Evolutionary conservation across 2,329 filamentous ascomycete species (phyloP).

Genomic region (Alternaria sp.): DNA sequence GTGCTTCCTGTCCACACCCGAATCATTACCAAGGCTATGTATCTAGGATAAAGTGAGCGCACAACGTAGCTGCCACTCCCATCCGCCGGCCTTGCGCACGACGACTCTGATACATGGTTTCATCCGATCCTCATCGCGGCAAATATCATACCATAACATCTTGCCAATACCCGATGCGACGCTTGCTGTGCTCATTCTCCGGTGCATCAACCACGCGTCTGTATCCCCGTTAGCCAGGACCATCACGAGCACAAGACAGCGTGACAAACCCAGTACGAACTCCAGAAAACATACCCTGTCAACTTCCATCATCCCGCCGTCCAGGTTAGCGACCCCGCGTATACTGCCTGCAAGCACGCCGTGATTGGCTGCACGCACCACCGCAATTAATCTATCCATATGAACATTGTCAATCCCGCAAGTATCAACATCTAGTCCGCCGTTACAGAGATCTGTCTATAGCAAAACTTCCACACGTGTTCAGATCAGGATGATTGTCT

Average conservation of each 20-base stretch:
- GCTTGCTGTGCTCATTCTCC: neutral
- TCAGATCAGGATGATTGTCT: conserved; percentile 24
- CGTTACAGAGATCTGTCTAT: conserved; percentile 34
- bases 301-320: conserved; percentile 6
- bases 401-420: conserved; percentile 43
- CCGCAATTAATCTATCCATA: conserved; percentile 47
- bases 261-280: neutral
- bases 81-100: neutral
- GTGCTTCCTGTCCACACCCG: neutral
- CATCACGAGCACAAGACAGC: neutral
- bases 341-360: neutral
- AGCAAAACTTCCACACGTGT: conserved; percentile 41
- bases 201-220: neutral
- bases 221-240: neutral
- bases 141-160: neutral
- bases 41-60: neutral
- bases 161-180: neutral
- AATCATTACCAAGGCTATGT: neutral
- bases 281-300: neutral
- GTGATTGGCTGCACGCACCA: conserved; percentile 34
- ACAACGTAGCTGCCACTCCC: neutral
- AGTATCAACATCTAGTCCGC: conserved; percentile 25
- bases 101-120: neutral
- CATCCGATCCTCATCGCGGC: neutral
- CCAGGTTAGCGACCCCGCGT: conserved; percentile 6